Evolutionary conservation across 2,329 filamentous ascomycete species (phyloP), one percentile per base, ranked within the genome.

Genomic region (Nemania bipapillata): DNA sequence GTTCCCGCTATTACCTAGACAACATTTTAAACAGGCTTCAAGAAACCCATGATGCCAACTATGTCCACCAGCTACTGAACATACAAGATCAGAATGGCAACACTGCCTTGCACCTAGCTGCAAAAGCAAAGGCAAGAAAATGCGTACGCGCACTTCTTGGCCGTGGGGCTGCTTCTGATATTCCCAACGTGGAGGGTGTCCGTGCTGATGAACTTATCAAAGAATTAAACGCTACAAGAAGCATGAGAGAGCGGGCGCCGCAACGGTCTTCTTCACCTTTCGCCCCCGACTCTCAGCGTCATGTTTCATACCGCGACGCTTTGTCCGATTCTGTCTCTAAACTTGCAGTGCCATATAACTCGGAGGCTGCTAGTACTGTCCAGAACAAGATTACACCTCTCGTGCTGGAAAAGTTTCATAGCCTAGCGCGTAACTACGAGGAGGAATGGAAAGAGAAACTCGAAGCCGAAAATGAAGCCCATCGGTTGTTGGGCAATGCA

Each of bases 1-100:
- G 92, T 76, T 94, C 94, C 35, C 88, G 93, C 37, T 98, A 98
- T 79, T 99, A 99, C 80, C 87, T 97, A 35, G 95, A 98, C 79
- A 91, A 91, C 72, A 90, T 98, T 70, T 85, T 98, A 63, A 95
- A 96, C 80, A 94, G 91, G 79, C 87, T 99, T 68, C 89, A 90
- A 70, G 93, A 96, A 75, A 89, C 90, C 0, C 89, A 92, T 73
- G 89, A 93, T 4, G 90, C 90, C 8, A 88, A 90, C 64, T 90
- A 92, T 64, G 89, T 98, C 55, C 92, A 94, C 69, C 85, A 89
- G 55, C 82, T 98, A 11, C 83, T 99, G 11, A 93, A 97, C 74
- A 86, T 89, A 8, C 92, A 94, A 76, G 95, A 99, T 79, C 84
- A 90, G 30, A 90, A 94, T 47, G 95, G 95, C 47, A 96, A 99